Conservation (phyloP, 2,329 filamentous ascomycete genomes). For the Ophiostoma quercus region DNA sequence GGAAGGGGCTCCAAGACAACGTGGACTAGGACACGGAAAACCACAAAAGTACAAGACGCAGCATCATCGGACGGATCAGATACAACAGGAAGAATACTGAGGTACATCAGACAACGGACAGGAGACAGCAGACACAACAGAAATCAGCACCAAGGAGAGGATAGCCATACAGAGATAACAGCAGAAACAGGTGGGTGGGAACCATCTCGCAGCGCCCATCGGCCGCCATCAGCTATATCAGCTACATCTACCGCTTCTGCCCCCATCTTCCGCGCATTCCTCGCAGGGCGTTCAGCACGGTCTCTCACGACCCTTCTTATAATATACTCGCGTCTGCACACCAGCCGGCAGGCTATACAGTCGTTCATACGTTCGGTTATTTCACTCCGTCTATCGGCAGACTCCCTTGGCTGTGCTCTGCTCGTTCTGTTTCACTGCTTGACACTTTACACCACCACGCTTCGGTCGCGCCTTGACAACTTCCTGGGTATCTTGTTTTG, state of each 20-base stretch:
- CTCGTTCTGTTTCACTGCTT: constrained; percentile 19
- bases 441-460: not conserved
- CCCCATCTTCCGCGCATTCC: not conserved
- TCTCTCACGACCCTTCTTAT: not conserved
- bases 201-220: not conserved
- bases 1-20: not conserved
- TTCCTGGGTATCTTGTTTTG: not conserved
- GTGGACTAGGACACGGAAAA: not conserved
- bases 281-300: not conserved
- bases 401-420: not conserved
- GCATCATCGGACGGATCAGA: not conserved
- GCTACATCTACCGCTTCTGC: not conserved
- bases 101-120: not conserved
- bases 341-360: not conserved
- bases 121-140: not conserved
- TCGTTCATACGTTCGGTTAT: constrained; percentile 14
- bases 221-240: not conserved
- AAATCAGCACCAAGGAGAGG: not conserved
- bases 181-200: constrained; percentile 3
- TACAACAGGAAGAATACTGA: not conserved
- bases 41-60: not conserved
- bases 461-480: not conserved
- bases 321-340: not conserved
- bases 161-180: not conserved
- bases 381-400: constrained; percentile 21